A percentile compares a stretch with the other conserved stretches of the same genome.
Conservation (phyloP, 2,329 filamentous ascomycete genomes). For the Cephalotrichum gorgonifer region DNA sequence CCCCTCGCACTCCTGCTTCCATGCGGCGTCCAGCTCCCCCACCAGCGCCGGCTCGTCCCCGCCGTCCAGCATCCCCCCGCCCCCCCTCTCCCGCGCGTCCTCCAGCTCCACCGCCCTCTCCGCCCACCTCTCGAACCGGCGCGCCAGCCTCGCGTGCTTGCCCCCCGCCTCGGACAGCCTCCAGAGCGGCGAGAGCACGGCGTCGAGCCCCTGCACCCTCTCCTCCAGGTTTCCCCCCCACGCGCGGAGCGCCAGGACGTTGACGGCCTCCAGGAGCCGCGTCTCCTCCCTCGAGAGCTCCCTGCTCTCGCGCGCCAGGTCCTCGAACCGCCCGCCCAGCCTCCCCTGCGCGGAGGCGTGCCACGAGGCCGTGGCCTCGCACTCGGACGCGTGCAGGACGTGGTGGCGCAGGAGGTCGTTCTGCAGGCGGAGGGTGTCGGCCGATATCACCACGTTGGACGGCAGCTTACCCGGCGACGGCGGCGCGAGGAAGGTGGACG, state of each 20-base stretch:
- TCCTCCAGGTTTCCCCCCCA: slow-evolving; percentile 45
- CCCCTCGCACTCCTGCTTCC: slow-evolving; percentile 47
- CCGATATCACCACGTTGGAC: slow-evolving; percentile 46
- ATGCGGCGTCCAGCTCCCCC: slow-evolving; percentile 42
- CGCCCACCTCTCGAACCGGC: slow-evolving; percentile 51
- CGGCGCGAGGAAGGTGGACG: slow-evolving; percentile 44
- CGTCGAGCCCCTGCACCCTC: slow-evolving; percentile 46
- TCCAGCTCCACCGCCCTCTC: slow-evolving; percentile 34
- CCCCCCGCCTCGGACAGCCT: slow-evolving; percentile 43
- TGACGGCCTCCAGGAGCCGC: slow-evolving; percentile 36
- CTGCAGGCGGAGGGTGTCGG: slow-evolving; percentile 48
- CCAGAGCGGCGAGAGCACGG: slow-evolving; percentile 47
- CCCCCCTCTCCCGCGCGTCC: slow-evolving; percentile 27
- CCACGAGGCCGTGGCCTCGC: slow-evolving; percentile 36
- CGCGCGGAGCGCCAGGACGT: slow-evolving; percentile 37
- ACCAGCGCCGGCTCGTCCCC: slow-evolving; percentile 35
- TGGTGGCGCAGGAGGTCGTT: slow-evolving; percentile 57
- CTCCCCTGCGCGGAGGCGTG: slow-evolving; percentile 40
- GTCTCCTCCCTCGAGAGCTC: slow-evolving; percentile 26
- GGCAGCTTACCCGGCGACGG: slow-evolving; percentile 52
- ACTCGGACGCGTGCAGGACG: slow-evolving; percentile 47
- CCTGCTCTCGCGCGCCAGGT: slow-evolving; percentile 21
- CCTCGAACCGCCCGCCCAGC: slow-evolving; percentile 34
- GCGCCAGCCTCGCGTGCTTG: slow-evolving; percentile 42
- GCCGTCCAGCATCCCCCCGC: slow-evolving; percentile 20